phyloP scores from a whole-genome alignment of 768 basidiomycete genomes.

The Hypholoma fasciculare region DNA sequence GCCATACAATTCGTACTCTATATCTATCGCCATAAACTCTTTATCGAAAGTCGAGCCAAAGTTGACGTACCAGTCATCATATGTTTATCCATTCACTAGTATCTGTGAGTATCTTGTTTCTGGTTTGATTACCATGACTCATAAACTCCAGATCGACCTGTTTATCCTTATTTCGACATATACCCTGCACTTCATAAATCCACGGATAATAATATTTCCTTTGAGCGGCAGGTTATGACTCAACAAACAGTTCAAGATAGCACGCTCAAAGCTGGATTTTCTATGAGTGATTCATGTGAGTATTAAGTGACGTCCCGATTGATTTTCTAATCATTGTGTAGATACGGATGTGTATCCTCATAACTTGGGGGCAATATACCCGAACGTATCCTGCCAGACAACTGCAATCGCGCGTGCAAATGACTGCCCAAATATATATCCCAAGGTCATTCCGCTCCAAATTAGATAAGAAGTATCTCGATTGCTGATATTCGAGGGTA shows the following conservation, averaged over 20 bases:
- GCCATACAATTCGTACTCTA: constrained; percentile 8
- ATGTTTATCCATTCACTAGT: constrained; percentile 23
- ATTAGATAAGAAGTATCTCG: too few relatives aligned
- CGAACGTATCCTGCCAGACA: too few relatives aligned
- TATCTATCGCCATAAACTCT: not conserved
- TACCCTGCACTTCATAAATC: constrained; percentile 19
- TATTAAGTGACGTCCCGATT: too few relatives aligned
- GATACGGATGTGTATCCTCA: not conserved
- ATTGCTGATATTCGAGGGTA: too few relatives aligned
- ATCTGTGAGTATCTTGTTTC: constrained; percentile 25
- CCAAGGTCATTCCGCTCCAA: too few relatives aligned
- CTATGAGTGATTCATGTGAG: not conserved
- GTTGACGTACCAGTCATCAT: not conserved
- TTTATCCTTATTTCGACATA: constrained; percentile 37
- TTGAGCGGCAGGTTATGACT: too few relatives aligned
- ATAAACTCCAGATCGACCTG: constrained; percentile 19
- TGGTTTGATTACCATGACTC: not conserved
- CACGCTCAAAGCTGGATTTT: too few relatives aligned
- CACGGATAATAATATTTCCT: too few relatives aligned
- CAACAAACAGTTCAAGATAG: not conserved
- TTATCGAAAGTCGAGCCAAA: not conserved
- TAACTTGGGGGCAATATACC: not conserved
- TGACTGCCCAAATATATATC: too few relatives aligned
- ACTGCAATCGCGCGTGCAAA: too few relatives aligned
- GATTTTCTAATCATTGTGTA: not conserved